phyloP scores from a whole-genome alignment of 768 basidiomycete species.

The Asterophora lycoperdoides region DNA sequence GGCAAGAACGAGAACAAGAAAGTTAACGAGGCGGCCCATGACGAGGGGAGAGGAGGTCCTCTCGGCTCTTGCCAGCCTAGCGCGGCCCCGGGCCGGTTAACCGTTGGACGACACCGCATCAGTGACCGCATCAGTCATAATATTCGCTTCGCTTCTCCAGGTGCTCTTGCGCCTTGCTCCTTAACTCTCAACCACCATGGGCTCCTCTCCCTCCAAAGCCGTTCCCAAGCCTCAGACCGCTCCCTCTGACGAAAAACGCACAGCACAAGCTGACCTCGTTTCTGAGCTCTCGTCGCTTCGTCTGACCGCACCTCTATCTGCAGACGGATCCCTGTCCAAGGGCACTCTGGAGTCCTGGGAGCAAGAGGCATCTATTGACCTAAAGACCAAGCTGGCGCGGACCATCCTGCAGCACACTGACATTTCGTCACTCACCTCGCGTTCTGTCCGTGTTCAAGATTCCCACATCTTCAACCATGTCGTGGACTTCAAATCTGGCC shows the following conservation, averaged over 20 bases:
- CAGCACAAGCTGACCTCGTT: conserved; percentile 16
- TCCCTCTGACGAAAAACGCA: conserved; percentile 31
- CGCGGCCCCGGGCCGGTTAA: no score
- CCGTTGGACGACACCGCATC: neutral
- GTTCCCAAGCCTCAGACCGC: conserved; percentile 22
- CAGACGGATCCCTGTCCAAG: conserved; percentile 57
- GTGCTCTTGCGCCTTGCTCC: no score
- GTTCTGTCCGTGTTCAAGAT: conserved; percentile 57
- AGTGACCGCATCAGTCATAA: neutral
- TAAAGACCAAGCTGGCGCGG: conserved; percentile 71
- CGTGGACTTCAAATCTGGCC: conserved; percentile 76
- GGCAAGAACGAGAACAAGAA: conserved; percentile 34
- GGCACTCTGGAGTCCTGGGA: conserved; percentile 69
- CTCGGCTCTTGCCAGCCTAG: no score
- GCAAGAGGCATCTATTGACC: conserved; percentile 42
- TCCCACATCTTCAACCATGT: conserved; percentile 80
- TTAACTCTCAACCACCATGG: conserved; percentile 16
- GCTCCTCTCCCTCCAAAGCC: conserved; percentile 26
- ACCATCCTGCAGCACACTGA: conserved; percentile 69
- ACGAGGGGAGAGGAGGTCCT: no score
- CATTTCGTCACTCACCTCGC: conserved; percentile 60
- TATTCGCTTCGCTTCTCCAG: no score
- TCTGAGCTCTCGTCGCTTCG: conserved; percentile 30
- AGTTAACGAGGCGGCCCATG: conserved; percentile 22
- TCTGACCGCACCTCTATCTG: conserved; percentile 40